Evolutionary conservation across 768 basidiomycete species (phyloP).

Genomic region (Boletus coccyginus): DNA sequence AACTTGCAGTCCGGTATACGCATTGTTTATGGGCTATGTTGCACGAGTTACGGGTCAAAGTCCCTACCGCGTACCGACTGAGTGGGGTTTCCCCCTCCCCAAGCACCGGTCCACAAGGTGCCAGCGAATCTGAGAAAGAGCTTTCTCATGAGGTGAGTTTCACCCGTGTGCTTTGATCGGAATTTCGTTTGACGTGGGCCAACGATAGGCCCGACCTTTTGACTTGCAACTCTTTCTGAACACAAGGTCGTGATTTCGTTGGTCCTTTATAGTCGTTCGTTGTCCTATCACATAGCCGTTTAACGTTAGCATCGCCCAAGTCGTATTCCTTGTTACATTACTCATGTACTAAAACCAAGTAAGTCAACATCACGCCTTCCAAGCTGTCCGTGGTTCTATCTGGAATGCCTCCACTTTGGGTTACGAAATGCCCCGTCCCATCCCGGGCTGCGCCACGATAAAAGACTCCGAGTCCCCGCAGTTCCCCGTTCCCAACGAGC

Average conservation of each 20-base stretch:
- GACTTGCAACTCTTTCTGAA: slow-evolving; percentile 54
- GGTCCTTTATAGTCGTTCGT: background rate
- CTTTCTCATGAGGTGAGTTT: slow-evolving; percentile 35
- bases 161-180: background rate
- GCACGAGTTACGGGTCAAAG: slow-evolving; percentile 46
- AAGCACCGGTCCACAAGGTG: slow-evolving; percentile 17
- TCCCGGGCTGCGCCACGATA: too few species aligned
- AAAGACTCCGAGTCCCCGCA: too few species aligned
- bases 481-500: background rate
- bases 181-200: background rate
- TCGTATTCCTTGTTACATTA: slow-evolving; percentile 26
- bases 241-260: slow-evolving; percentile 37
- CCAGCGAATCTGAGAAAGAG: slow-evolving; percentile 33
- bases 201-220: slow-evolving; percentile 46
- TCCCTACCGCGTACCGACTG: slow-evolving; percentile 38
- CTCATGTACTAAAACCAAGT: slow-evolving; percentile 22
- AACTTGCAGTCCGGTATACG: slow-evolving; percentile 65
- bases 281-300: slow-evolving; percentile 6
- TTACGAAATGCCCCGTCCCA: too few species aligned
- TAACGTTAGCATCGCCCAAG: slow-evolving; percentile 16
- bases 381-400: background rate
- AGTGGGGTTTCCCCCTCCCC: slow-evolving; percentile 49
- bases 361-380: background rate
- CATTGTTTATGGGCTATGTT: slow-evolving; percentile 57
- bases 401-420: too few species aligned